A percentile compares a stretch with the other conserved stretches of the same genome.
phyloP scores from a whole-genome alignment of 129 eudicot genomes.

The Artemisia tridentata region DNA sequence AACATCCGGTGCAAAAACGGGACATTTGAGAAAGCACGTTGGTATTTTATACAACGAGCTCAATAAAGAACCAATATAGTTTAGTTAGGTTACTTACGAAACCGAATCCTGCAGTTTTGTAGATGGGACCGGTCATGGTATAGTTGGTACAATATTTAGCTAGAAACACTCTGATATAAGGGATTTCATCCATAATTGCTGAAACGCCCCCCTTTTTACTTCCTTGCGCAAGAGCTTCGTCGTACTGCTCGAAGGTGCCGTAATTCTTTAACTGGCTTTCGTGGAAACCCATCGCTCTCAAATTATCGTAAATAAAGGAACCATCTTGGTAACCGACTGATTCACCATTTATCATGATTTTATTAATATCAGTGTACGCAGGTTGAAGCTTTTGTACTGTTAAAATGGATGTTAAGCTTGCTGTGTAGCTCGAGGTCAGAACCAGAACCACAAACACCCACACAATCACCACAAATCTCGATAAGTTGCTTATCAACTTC shows the following conservation, averaged over 20 bases:
- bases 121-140: slow-evolving; percentile 15
- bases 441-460: slow-evolving; percentile 49
- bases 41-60: too few species aligned
- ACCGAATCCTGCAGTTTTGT: slow-evolving; percentile 12
- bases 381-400: slow-evolving; percentile 42
- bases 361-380: neutral
- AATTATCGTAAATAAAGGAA: neutral
- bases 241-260: slow-evolving; percentile 4
- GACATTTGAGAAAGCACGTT: too few species aligned
- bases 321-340: slow-evolving; percentile 22
- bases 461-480: slow-evolving; percentile 38
- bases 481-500: slow-evolving; percentile 36
- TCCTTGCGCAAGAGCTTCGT: neutral
- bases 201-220: neutral
- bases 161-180: neutral
- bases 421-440: slow-evolving; percentile 53
- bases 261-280: neutral
- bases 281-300: neutral
- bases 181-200: neutral
- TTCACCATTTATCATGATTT: slow-evolving; percentile 8
- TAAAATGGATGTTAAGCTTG: slow-evolving; percentile 46
- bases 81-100: neutral
- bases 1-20: too few species aligned
- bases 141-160: neutral
- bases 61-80: too few species aligned